Evolutionary conservation across 139 green algal species (phyloP), one percentile per base, ranked within the genome.

Genomic region (Diplosphaera chodatii): DNA sequence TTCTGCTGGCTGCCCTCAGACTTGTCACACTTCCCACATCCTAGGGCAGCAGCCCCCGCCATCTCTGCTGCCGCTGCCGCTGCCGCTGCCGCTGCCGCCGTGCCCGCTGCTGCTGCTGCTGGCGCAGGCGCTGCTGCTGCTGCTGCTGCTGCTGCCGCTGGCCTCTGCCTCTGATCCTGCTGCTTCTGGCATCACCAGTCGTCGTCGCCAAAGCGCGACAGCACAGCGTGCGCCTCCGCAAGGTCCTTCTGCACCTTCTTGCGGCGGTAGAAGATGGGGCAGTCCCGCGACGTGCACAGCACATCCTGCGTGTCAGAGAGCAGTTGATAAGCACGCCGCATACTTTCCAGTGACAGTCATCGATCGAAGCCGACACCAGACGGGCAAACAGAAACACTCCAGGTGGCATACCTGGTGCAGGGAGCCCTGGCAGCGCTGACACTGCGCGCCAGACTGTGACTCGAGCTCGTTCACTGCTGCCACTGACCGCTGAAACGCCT

Each of bases 181-280:
- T 48, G 37, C 37, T 6, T 10, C 8, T 48, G 10, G 37, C 27
- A 22, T 75, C 68, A 84, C 78, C 82, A 87, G 56, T 84, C 69
- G 32, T 78, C 78, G 34, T 83, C 76, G 55, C 74, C 55, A 59
- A 97, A 96, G 22, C 91, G 77, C 18, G 74, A 67, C 32, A 98
- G 81, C 71, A 84, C 78, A 8, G 74, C 74, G 59, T 96, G 78
- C 0, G 89, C 88, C 72, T 98, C 95, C 41, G 82, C 84, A 3
- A 99, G 84, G 72, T 99, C 95, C 80, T 98, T 98, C 75, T 96
- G 90, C 48, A 96, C 91, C 83, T 99, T 96, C 78, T 91, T 96
- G 55, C 92, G 75, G 16, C 91, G 81, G 81, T 99, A 99, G 84
- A 99, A 99, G 82, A 99, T 99, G 69, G 95, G 95, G 84, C 95